Conservation (phyloP, 192 early-diverging fungal genomes). For the Oehlia diaphana region DNA sequence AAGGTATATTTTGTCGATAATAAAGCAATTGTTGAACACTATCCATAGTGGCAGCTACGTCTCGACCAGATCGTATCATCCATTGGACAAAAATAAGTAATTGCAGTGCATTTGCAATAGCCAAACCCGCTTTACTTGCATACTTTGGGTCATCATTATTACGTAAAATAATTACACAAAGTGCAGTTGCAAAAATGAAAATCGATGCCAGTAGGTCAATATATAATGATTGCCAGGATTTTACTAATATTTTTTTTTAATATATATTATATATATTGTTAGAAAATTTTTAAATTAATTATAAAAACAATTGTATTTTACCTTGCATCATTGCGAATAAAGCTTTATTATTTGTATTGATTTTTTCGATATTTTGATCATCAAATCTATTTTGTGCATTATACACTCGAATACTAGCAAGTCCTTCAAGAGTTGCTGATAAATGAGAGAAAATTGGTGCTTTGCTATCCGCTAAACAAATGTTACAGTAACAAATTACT, state of each 20-base stretch:
- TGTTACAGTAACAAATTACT: neutral
- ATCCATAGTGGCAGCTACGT: slow-evolving; percentile 57
- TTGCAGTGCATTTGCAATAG: slow-evolving; percentile 65
- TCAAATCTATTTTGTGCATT: slow-evolving; percentile 60
- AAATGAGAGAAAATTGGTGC: slow-evolving; percentile 72
- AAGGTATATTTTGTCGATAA: slow-evolving; percentile 51
- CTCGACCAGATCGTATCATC: slow-evolving; percentile 56
- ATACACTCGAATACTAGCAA: slow-evolving; percentile 69
- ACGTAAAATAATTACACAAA: slow-evolving; percentile 53
- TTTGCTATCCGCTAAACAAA: slow-evolving; percentile 53
- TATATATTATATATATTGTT: neutral
- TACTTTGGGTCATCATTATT: slow-evolving; percentile 23
- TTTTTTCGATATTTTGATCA: slow-evolving; percentile 52
- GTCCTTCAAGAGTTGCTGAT: slow-evolving; percentile 69
- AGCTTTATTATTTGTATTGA: slow-evolving; percentile 70
- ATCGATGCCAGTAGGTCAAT: slow-evolving; percentile 63
- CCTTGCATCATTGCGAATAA: slow-evolving; percentile 68
- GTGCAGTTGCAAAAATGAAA: slow-evolving; percentile 62
- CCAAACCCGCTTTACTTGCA: slow-evolving; percentile 57
- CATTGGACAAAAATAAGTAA: slow-evolving; percentile 70
- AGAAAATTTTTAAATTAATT: neutral
- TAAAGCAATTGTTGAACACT: slow-evolving; percentile 59
- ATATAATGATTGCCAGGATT: slow-evolving; percentile 60
- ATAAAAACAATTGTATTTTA: slow-evolving; percentile 22
- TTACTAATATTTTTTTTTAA: slow-evolving; percentile 26